Evolutionary conservation across 2,329 filamentous ascomycete species (phyloP), one percentile per base, ranked within the genome.

Genomic region (Diaporthe citri): DNA sequence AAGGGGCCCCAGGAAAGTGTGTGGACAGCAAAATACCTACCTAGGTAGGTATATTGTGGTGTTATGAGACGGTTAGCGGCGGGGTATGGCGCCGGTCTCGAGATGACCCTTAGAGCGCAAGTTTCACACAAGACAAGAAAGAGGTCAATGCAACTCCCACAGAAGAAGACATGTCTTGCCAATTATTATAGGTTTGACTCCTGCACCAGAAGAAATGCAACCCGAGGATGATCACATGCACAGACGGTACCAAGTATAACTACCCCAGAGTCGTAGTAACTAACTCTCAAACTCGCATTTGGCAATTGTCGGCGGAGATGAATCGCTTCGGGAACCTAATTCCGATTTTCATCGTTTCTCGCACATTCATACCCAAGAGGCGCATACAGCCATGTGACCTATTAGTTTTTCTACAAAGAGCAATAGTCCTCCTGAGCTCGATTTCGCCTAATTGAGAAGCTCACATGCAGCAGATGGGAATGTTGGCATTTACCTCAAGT

Each of bases 221-320:
- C 12, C 41, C 36, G 13, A 9, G 15, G 25, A 20, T 31, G 39
- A 13, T 41, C 15, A 28, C 59, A 28, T 15, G n/a, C 51, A 34
- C 3, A 6, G n/a, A 28, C n/a, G 46, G n/a, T 43, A 62, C 25
- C 25, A 20, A 20, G 36, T 13, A 25, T 6, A n/a, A 41, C n/a
- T 39, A n/a, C 20, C 56, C 59, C 39, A 64, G 43, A 20, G 13
- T 46, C 22, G 2, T 39, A 39, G 10, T 12, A 39, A 39, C 10
- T 12, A 39, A 39, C 36, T 39, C 36, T 13, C 36, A 39, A 39
- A 39, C 10, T n/a, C 48, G 15, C 39, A 46, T 64, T 64, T 64
- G 41, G 59, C 25, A 46, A 64, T 64, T 12, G 17, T 46, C 59
- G 59, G 59, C 59, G 59, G 59, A n/a, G 9, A 46, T 64, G 17